Evolutionary conservation across 345 rosid species (phyloP), one percentile per base, ranked within the genome.

Genomic region (Euphorbia peplus): DNA sequence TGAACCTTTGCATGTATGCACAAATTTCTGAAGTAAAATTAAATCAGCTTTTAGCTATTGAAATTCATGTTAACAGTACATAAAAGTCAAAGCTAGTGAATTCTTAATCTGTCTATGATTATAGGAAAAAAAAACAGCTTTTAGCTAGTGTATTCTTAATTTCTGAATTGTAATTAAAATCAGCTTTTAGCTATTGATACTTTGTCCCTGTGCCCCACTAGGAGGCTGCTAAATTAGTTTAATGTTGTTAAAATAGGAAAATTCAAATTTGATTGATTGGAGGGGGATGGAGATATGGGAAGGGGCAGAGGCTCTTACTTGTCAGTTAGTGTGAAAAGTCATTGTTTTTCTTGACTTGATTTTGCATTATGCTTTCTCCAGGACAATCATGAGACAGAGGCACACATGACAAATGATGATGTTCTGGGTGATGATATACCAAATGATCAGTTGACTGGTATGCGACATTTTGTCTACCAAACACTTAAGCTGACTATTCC

Each of bases 341-440:
- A 52, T 19, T 21, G 28, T 53, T 53, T 44, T 53, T 5, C 28
- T 21, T 8, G 57, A 53, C 25, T 1, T 53, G 25, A 21, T 53
- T 53, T 53, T 22, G 21, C 19, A 4, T 46, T 47, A 5, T 53
- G 30, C 60, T n/a, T 58, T 48, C 72, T 74, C 75, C 85, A 95
- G 97, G 95, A 82, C 58, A 83, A 83, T 77, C 81, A 70, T 60
- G 93, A 80, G 72, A 67, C 73, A 41, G 86, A 82, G 68, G 83
- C 72, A 10, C 64, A 59, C 59, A 83, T 91, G 96, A 88, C 98
- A 60, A 95, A 91, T 87, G 96, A 95, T 83, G 98, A 95, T 79
- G 73, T 91, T 73, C 79, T 95, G 73, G 99, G 99, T 24, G 99
- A 91, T 83, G 96, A 95, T 80, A 87, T 95, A 78, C 99, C 98